Conservation (phyloP, 2,329 filamentous ascomycete species). For the Aspergillus aculeatus region DNA sequence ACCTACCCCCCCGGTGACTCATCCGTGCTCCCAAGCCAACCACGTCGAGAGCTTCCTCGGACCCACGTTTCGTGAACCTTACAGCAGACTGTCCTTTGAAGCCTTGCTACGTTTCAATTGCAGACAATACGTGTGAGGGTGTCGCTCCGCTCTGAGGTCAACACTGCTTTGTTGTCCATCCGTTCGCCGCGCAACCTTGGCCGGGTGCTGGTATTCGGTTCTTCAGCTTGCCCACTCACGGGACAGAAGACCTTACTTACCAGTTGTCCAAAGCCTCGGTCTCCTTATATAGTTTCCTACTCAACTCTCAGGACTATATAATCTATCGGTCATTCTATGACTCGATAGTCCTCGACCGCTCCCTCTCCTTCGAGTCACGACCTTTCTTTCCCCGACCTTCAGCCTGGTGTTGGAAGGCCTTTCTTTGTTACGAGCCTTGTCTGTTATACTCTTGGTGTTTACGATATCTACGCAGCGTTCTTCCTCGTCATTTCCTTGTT, state of each 20-base stretch:
- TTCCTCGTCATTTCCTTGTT: conserved; percentile 7
- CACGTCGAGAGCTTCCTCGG: conserved; percentile 16
- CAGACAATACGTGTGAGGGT: conserved; percentile 17
- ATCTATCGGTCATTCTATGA: conserved; percentile 25
- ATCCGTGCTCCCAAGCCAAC: conserved; percentile 16
- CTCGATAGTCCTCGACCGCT: conserved; percentile 22
- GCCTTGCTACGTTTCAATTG: conserved; percentile 18
- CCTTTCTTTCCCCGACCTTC: conserved; percentile 25
- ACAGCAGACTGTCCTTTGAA: conserved; percentile 8
- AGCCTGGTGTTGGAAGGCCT: conserved; percentile 40
- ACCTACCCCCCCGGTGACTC: conserved; percentile 21
- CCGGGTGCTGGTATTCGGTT: conserved; percentile 27
- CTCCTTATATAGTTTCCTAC: conserved; percentile 19
- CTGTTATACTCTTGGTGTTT: conserved; percentile 32
- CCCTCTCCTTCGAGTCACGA: conserved; percentile 32
- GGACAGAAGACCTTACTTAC: conserved; percentile 23
- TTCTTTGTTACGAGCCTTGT: conserved; percentile 24
- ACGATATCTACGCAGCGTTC: conserved; percentile 44
- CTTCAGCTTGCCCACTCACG: conserved; percentile 18
- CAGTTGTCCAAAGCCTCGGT: conserved; percentile 26
- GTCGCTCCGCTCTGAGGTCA: conserved; percentile 9
- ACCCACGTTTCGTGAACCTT: conserved; percentile 15
- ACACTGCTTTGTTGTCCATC: conserved; percentile 19
- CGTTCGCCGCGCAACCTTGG: conserved; percentile 18
- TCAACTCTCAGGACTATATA: conserved; percentile 5